Base-by-base conservation (phyloP, 2,329 filamentous ascomycete species). In the Colletotrichum cuscutae region DNA sequence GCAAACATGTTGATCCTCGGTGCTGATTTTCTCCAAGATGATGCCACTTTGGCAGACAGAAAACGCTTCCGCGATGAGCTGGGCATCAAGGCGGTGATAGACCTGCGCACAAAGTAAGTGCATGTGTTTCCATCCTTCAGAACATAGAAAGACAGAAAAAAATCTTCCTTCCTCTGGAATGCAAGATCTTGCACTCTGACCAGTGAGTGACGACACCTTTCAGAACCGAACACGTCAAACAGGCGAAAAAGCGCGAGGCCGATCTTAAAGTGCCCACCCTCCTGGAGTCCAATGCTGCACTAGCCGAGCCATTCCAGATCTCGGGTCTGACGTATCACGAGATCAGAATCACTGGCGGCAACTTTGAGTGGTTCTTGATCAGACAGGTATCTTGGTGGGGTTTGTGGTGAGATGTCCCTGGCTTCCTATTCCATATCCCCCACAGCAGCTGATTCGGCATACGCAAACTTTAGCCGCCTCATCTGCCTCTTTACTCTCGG, bases 171-270 rank as follows among this genome's bases (percentile, higher is more conserved):
- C 7, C 22, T 19, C 24, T 13, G 30, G 26, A 42, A 65, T 71
- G 68, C 57, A 26, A 72, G 58, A 73, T 67, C 57, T 68, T 24
- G 49, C n/a, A 57, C 35, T 32, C 35, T 24, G 46, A 49, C 59
- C 46, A 64, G 22, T 15, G 49, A 62, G 68, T 72, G 59, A 73
- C 67, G 62, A 57, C 53, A 57, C 59, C 15, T 15, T 4, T 57
- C 22, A 93, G 92, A 76, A 94, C 93, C 26, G 94, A 96, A 81
- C 92, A 94, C 78, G 85, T 90, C 74, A 89, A 91, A 78, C 91
- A 93, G 78, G 88, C 89, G 13, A 86, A 90, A 71, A 94, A 92
- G 79, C 88, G 88, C 35, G 80, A 87, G 62, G 83, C 85, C 5
- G 85, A 86, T 73, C 79, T 86, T 61, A 80, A 82, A 62, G 77